Evolutionary conservation across 1,284 basidiomycete genomes (phyloP).

Genomic region (Trichosporon sp.): DNA sequence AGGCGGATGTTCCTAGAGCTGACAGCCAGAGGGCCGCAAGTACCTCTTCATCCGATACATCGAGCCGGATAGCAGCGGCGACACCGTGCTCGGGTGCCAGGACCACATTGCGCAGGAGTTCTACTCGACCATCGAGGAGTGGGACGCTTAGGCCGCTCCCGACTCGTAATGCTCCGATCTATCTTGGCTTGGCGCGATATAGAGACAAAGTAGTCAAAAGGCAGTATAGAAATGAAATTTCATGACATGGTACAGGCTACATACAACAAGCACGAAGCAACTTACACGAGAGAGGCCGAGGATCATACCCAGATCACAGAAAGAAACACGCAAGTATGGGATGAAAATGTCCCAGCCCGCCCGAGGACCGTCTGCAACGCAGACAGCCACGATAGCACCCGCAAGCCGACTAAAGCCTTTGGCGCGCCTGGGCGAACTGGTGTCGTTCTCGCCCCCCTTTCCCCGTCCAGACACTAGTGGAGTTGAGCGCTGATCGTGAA

Average conservation of each 20-base stretch:
- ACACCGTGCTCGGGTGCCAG: conserved; percentile 67
- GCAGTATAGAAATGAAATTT: not conserved
- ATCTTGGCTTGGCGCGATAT: not conserved
- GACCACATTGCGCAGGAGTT: conserved; percentile 75
- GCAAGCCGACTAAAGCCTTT: conserved; percentile 22
- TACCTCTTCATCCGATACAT: conserved; percentile 64
- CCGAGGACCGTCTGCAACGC: conserved; percentile 13
- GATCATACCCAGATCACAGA: too few relatives aligned
- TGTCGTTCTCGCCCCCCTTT: conserved; percentile 41
- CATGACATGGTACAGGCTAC: not conserved
- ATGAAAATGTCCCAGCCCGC: conserved; percentile 15
- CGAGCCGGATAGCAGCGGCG: conserved; percentile 36
- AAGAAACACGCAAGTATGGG: not conserved
- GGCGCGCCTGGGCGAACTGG: conserved; percentile 15
- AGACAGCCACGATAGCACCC: conserved; percentile 12
- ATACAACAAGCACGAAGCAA: not conserved
- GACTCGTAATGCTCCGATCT: not conserved
- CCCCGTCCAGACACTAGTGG: conserved; percentile 41
- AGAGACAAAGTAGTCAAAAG: not conserved
- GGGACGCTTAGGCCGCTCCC: conserved; percentile 47
- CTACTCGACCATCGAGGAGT: conserved; percentile 73
- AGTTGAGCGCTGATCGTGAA: conserved; percentile 43
- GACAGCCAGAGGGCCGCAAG: conserved; percentile 58
- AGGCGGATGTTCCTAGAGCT: not conserved
- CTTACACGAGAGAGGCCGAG: too few relatives aligned